A percentile compares a stretch with the other conserved stretches of the same genome.
Conservation (phyloP, 2,329 filamentous ascomycete genomes). For the Pseudogymnoascus sp. region DNA sequence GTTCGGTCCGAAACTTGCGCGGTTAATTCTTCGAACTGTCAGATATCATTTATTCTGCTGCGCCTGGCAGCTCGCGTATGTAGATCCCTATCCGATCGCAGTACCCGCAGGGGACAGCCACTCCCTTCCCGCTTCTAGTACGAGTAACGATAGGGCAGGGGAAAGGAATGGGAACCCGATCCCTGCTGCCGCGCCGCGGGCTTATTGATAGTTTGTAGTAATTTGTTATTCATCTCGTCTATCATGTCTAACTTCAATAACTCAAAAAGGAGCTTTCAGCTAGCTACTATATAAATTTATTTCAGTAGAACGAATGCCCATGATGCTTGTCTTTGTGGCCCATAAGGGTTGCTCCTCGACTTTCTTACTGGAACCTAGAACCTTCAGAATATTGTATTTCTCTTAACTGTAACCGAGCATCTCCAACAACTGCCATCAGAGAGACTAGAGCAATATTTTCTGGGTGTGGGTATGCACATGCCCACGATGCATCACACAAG, state of each 20-base stretch:
- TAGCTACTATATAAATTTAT: neutral
- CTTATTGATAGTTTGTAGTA: neutral
- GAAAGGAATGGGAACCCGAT: neutral
- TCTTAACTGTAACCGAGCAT: neutral
- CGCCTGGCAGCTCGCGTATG: neutral
- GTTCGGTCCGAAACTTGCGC: neutral
- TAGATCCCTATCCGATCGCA: neutral
- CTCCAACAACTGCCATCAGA: neutral
- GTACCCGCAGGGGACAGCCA: neutral
- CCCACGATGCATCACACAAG: slow-evolving; percentile 3
- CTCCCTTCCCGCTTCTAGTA: slow-evolving; percentile 1
- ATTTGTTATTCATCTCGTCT: neutral
- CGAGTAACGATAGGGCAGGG: neutral
- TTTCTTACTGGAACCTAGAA: neutral
- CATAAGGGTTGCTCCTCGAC: neutral
- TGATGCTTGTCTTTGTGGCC: neutral
- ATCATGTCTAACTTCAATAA: neutral
- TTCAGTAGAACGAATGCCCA: neutral
- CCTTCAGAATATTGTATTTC: neutral
- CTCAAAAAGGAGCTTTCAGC: neutral
- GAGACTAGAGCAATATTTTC: neutral
- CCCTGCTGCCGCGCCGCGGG: neutral
- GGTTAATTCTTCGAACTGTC: neutral
- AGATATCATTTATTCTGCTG: neutral
- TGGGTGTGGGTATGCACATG: neutral